These are phyloP conservation scores for Lotmaria passim DNA, from an alignment of 208 protist species.

Conservation along the genomic window DNA sequence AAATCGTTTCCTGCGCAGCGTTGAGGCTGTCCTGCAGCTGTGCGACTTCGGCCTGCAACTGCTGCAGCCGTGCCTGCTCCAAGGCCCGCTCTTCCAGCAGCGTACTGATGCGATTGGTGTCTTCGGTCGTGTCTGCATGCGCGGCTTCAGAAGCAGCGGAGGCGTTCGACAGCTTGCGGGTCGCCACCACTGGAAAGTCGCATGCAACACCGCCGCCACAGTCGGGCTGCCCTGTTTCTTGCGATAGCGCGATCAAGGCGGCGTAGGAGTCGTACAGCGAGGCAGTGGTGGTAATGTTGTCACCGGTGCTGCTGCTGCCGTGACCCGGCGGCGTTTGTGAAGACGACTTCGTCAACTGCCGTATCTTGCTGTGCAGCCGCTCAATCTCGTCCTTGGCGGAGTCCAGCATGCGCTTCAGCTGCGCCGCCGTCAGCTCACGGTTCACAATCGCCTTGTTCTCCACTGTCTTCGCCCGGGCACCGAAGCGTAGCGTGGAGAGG, in stretches of 20 bases:
- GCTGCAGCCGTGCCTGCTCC: slow-evolving; percentile 46
- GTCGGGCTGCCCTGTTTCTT: neutral
- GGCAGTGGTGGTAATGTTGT: neutral
- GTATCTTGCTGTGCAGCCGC: slow-evolving; percentile 40
- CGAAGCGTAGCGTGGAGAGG: slow-evolving; percentile 90
- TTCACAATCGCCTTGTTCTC: slow-evolving; percentile 87
- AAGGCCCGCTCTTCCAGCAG: slow-evolving; percentile 48
- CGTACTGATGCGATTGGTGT: slow-evolving; percentile 29
- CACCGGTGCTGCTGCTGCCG: neutral
- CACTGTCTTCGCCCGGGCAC: slow-evolving; percentile 84
- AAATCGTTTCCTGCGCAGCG: slow-evolving; percentile 43
- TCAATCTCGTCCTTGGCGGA: slow-evolving; percentile 73
- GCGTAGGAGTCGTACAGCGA: slow-evolving; percentile 3
- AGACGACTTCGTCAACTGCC: slow-evolving; percentile 20
- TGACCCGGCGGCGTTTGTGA: no score
- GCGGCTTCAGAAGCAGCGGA: slow-evolving; percentile 11
- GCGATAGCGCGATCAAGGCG: neutral
- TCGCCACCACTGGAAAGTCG: slow-evolving; percentile 4
- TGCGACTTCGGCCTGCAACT: slow-evolving; percentile 40
- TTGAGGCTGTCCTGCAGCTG: slow-evolving; percentile 53
- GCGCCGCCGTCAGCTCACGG: slow-evolving; percentile 67
- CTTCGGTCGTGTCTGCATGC: neutral
- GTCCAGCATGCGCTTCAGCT: slow-evolving; percentile 78
- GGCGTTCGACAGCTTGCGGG: slow-evolving; percentile 25
- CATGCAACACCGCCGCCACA: neutral